phyloP scores from a whole-genome alignment of 1,284 basidiomycete species.

The Inonotus obliquus region DNA sequence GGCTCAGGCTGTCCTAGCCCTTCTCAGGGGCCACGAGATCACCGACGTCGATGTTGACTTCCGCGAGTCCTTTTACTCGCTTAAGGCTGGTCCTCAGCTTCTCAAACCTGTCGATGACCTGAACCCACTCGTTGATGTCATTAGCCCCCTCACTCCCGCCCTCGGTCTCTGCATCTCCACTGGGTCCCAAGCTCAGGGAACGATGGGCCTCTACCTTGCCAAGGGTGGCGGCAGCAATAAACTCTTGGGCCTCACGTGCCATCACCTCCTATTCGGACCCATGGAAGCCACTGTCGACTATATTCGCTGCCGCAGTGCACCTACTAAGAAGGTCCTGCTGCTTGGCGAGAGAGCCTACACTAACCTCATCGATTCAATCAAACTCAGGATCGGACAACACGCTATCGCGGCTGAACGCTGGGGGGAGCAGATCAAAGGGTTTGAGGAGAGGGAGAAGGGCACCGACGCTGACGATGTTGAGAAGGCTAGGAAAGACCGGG shows the following conservation, averaged over 20 bases:
- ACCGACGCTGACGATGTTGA: constrained; percentile 22
- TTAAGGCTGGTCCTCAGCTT: constrained; percentile 25
- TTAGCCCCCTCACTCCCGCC: constrained; percentile 27
- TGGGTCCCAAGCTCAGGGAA: constrained; percentile 31
- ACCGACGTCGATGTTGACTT: constrained; percentile 38
- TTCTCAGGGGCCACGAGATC: no score
- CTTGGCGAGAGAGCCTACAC: constrained; percentile 30
- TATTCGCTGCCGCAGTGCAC: constrained; percentile 25
- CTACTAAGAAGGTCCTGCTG: constrained; percentile 28
- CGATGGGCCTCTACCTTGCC: constrained; percentile 34
- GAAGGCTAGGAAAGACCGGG: constrained; percentile 22
- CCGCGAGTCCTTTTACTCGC: constrained; percentile 30
- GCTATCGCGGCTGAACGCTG: constrained; percentile 15
- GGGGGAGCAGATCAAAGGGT: constrained; percentile 21
- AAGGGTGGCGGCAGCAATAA: constrained; percentile 33
- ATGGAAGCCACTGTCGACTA: not conserved
- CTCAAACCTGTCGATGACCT: constrained; percentile 21
- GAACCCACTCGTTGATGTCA: constrained; percentile 26
- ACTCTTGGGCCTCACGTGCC: constrained; percentile 35
- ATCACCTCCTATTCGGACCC: constrained; percentile 32
- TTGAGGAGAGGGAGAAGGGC: no score
- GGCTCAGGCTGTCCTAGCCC: constrained; percentile 33
- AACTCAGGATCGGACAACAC: constrained; percentile 21
- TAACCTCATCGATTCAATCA: constrained; percentile 30
- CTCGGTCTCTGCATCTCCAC: constrained; percentile 32